Conservation (phyloP, 495 filamentous ascomycete species). For the Lasiosphaeria hispida region DNA sequence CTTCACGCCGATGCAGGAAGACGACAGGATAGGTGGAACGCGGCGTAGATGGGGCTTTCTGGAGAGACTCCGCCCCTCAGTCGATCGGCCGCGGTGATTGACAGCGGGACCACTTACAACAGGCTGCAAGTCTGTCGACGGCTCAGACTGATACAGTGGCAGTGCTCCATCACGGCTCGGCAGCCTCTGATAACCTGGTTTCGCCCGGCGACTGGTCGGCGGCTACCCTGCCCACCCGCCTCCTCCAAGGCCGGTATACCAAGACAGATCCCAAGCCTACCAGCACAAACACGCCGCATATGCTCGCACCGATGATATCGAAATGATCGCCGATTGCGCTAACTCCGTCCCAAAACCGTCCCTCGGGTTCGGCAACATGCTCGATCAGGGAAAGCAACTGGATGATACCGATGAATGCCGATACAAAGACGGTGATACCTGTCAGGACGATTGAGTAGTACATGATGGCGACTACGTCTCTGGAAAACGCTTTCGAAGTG, state of each 20-base stretch:
- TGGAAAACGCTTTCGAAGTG: slow-evolving; percentile 67
- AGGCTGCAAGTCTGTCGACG: not conserved
- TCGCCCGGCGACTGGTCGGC: not conserved
- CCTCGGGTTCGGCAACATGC: slow-evolving; percentile 69
- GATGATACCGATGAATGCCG: slow-evolving; percentile 78
- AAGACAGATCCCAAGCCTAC: slow-evolving; percentile 70
- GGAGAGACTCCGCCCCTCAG: no score
- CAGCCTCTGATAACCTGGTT: not conserved
- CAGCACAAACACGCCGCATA: slow-evolving; percentile 79
- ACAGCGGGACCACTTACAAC: not conserved
- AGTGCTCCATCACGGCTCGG: not conserved
- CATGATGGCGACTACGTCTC: slow-evolving; percentile 79
- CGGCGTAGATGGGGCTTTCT: no score
- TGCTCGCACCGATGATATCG: slow-evolving; percentile 80
- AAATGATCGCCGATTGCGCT: slow-evolving; percentile 72
- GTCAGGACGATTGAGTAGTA: slow-evolving; percentile 95
- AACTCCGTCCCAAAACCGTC: slow-evolving; percentile 85
- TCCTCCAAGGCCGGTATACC: slow-evolving; percentile 74
- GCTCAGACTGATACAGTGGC: not conserved
- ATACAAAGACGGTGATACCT: slow-evolving; percentile 80
- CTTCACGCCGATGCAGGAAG: no score
- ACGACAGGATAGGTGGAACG: no score
- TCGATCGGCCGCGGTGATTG: not conserved
- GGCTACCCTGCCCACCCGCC: slow-evolving; percentile 34
- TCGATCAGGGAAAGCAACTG: slow-evolving; percentile 76